phyloP scores from a whole-genome alignment of 129 eudicot genomes.

The Artemisia annua region DNA sequence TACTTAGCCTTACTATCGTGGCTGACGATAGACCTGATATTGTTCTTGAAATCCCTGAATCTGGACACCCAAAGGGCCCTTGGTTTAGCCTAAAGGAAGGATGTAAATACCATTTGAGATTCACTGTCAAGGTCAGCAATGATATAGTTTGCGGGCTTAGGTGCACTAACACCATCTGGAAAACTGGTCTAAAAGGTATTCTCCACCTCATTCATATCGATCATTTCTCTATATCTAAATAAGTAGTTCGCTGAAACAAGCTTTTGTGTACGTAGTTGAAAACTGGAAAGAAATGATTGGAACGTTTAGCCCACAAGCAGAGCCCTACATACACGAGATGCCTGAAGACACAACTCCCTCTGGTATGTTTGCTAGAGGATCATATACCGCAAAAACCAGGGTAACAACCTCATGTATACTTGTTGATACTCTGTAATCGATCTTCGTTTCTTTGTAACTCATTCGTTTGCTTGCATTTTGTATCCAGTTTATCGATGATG shows the following conservation, averaged over 20 bases:
- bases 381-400: slow-evolving; percentile 56
- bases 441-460: neutral
- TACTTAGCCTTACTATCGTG: slow-evolving; percentile 50
- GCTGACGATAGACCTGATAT: slow-evolving; percentile 50
- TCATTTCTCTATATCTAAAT: too few relatives aligned
- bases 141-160: slow-evolving; percentile 69
- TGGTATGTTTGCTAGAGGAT: slow-evolving; percentile 59
- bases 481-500: neutral
- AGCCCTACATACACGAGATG: slow-evolving; percentile 53
- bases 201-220: neutral
- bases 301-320: slow-evolving; percentile 61
- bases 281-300: slow-evolving; percentile 58
- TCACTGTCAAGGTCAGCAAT: slow-evolving; percentile 53
- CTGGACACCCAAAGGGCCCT: slow-evolving; percentile 49
- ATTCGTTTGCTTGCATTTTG: neutral
- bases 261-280: slow-evolving; percentile 36
- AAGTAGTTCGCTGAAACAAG: too few relatives aligned
- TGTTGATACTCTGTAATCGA: neutral
- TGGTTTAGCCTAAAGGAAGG: slow-evolving; percentile 82
- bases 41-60: slow-evolving; percentile 57
- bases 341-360: slow-evolving; percentile 57
- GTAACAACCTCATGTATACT: slow-evolving; percentile 15
- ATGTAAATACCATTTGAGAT: slow-evolving; percentile 47
- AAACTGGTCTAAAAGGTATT: slow-evolving; percentile 65
- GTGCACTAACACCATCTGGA: slow-evolving; percentile 69